These are phyloP conservation scores for Taphrina betulina DNA, from an alignment of 1,139 yeast genomes.

Conservation along the genomic window DNA sequence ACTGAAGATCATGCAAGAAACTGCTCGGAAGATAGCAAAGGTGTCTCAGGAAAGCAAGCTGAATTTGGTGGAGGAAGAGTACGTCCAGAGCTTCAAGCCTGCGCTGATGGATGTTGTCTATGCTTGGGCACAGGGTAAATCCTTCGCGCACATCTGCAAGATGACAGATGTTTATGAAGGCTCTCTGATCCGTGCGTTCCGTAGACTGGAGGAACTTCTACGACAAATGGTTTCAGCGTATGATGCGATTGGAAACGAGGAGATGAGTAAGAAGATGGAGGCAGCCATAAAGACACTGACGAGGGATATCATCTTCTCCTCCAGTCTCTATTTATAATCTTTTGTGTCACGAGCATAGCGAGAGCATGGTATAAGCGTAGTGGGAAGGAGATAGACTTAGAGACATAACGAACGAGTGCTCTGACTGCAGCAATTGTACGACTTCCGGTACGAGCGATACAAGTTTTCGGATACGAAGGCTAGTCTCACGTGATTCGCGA, in stretches of 20 bases:
- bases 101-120: slow-evolving; percentile 95
- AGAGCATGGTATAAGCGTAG: slow-evolving; percentile 1
- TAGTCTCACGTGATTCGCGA: too few relatives aligned
- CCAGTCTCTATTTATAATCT: slow-evolving; percentile 10
- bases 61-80: slow-evolving; percentile 85
- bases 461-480: too few relatives aligned
- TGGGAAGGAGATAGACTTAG: neutral
- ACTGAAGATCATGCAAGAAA: slow-evolving; percentile 76
- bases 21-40: slow-evolving; percentile 87
- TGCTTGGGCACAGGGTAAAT: slow-evolving; percentile 96
- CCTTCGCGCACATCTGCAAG: slow-evolving; percentile 93
- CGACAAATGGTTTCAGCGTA: slow-evolving; percentile 68
- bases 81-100: slow-evolving; percentile 83
- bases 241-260: slow-evolving; percentile 46
- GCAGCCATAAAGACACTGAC: slow-evolving; percentile 79
- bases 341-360: neutral
- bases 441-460: neutral
- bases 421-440: neutral
- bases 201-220: slow-evolving; percentile 87
- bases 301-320: slow-evolving; percentile 92
- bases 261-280: slow-evolving; percentile 84
- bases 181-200: slow-evolving; percentile 86
- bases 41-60: slow-evolving; percentile 84
- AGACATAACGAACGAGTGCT: too few relatives aligned
- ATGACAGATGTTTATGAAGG: slow-evolving; percentile 99